Evolutionary conservation across 345 rosid species (phyloP), one percentile per base, ranked within the genome.

Genomic region (Eucalyptus fibrosa): DNA sequence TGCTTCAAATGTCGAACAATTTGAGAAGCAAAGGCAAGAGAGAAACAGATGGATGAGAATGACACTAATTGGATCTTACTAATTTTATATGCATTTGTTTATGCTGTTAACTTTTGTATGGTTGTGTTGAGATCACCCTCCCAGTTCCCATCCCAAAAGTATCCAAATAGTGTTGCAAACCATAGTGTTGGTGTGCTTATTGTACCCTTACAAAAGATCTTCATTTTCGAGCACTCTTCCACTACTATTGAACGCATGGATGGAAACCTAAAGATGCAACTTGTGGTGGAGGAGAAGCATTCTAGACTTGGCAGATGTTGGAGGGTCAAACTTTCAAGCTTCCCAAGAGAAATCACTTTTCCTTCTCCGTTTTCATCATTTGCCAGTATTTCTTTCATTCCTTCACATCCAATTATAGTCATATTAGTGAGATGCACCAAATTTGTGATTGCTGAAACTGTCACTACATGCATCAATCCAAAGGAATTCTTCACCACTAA

Each of bases 291-390:
- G 82, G 82, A 72, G 26, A 72, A 72, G 26, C 82, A 37, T 72
- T 10, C 45, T 9, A 34, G 44, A 1, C 45, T 34, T 9, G 45
- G 14, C 44, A 69, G 1, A 17, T 34, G 0, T 69, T 5, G 13
- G 2, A 69, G 14, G 0, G 2, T 69, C 44, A 69, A 18, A 0
- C 4, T 1, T 69, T 5, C 2, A 0, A 72, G 14, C 44, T 72
- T 37, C 45, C 2, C 2, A 72, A 72, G 8, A 34, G 26, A 72
- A 72, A 72, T 34, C 82, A 18, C 82, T 37, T 9, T 34, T 19
- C 4, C 4, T 18, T 72, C 44, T 72, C 1, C 4, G 0, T 34
- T 72, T 9, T 0, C 44, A 34, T 72, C 44, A 0, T 19, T 5
- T 5, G 13, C 3, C 2, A 72, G 0, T 19, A 72, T 0, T 72